A percentile compares a stretch with the other conserved stretches of the same genome.
These are phyloP conservation scores for Nematodospora valgi DNA, from an alignment of 805 yeast species.

Conservation along the genomic window DNA sequence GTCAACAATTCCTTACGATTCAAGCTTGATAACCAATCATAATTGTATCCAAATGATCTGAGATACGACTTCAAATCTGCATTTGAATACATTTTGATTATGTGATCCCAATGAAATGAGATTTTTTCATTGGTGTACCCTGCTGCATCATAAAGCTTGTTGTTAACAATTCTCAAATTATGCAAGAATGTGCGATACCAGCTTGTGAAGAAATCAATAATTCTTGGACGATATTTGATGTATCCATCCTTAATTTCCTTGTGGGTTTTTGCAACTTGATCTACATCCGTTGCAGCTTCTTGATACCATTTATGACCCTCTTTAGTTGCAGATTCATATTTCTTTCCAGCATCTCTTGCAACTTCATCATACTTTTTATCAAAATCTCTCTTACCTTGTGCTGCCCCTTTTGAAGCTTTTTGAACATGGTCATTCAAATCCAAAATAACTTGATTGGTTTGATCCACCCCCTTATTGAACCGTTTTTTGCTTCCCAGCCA, in stretches of 20 bases:
- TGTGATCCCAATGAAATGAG: slow-evolving; percentile 12
- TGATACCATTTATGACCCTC: slow-evolving; percentile 3
- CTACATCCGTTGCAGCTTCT: slow-evolving; percentile 3
- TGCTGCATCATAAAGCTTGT: slow-evolving; percentile 7
- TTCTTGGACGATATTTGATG: not conserved
- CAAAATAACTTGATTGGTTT: not conserved
- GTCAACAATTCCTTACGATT: slow-evolving; percentile 31
- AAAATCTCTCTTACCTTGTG: slow-evolving; percentile 1
- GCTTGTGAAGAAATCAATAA: too few species aligned
- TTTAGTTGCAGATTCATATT: slow-evolving; percentile 9
- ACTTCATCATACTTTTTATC: slow-evolving; percentile 5
- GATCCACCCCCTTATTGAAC: slow-evolving; percentile 1
- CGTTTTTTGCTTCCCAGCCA: slow-evolving; percentile 3
- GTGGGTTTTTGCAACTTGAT: not conserved
- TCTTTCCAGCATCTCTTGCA: slow-evolving; percentile 7
- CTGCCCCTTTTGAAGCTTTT: not conserved
- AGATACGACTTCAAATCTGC: slow-evolving; percentile 42
- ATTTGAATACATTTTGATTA: slow-evolving; percentile 39
- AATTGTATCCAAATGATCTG: slow-evolving; percentile 38
- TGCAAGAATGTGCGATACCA: not conserved
- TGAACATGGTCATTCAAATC: slow-evolving; percentile 3
- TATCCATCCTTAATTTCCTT: not conserved
- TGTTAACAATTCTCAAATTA: not conserved
- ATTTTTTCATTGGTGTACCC: slow-evolving; percentile 6
- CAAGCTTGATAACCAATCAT: slow-evolving; percentile 16